Evolutionary conservation across 257 asterid genomes (phyloP), one percentile per base, ranked within the genome.

Genomic region (Echium plantagineum): DNA sequence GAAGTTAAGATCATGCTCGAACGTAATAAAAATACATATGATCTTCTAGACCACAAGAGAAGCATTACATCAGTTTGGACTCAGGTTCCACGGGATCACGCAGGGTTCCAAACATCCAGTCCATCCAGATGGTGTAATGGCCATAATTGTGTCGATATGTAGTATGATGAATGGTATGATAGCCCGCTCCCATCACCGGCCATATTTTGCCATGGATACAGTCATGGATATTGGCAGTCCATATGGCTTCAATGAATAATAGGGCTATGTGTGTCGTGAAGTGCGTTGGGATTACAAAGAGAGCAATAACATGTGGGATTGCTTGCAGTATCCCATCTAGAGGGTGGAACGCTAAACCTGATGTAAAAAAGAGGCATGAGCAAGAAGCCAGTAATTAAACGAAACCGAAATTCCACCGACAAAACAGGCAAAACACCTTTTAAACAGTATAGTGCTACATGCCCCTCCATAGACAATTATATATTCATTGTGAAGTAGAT

Each of bases 121-220:
- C 97, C 96, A 93, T 93, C 96, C 94, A 86, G 69, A 93, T 69
- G 0, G 96, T 93, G 94, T 80, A 93, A 73, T 93, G 96, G 26
- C 97, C 97, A 49, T 86, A 93, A 54, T 93, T 93, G 55, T 93
- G 99, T 22, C 94, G 96, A 70, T 89, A 93, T 0, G 99, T 93
- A 53, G 99, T 89, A 83, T 93, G 99, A 74, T 89, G 99, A 57
- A 93, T 89, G 74, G 99, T 89, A 63, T 93, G 97, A 78, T 89
- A 86, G 51, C 96, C 99, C 1, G 99, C 96, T 57, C 99, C 99
- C 99, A 93, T 86, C 4, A 86, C 91, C 1, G 97, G 97, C 97
- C 99, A 93, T 57, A 84, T 57, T 69, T 86, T 87, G 13, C 80
- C 91, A 5, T 93, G 87, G 72, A 89, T 86, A 80, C 96, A 86